Conservation (phyloP, 257 asterid species). For the Solanum medicagineum region DNA sequence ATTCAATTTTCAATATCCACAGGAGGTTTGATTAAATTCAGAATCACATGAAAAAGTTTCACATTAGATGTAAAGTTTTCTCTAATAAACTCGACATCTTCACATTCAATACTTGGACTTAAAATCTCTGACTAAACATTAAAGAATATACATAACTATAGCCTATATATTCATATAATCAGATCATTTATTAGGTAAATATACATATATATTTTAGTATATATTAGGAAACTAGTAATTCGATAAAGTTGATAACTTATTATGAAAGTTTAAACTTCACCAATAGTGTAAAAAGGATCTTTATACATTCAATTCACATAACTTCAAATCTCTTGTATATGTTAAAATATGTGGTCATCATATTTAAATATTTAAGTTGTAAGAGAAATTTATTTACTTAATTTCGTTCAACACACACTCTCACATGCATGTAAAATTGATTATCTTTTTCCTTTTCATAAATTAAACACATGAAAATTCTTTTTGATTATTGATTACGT, state of each 20-base stretch:
- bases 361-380: neutral
- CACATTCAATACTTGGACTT: neutral
- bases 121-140: neutral
- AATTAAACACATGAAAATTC: neutral
- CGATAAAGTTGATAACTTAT: neutral
- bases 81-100: neutral
- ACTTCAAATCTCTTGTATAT: neutral
- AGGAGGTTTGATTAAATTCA: neutral
- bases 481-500: neutral
- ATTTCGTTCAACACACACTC: neutral
- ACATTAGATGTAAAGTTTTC: neutral
- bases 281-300: neutral
- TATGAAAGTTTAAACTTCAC: neutral
- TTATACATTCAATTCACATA: neutral
- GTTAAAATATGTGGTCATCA: neutral
- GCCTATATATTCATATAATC: neutral
- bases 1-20: neutral
- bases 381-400: neutral
- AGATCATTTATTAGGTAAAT: neutral
- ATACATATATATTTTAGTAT: no score
- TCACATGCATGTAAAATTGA: neutral
- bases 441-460: neutral
- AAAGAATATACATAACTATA: no score
- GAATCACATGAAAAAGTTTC: neutral
- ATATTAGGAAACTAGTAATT: no score